These are phyloP conservation scores for Exophiala phaeomuriformis DNA, from an alignment of 2,329 filamentous ascomycete genomes.

Conservation along the genomic window DNA sequence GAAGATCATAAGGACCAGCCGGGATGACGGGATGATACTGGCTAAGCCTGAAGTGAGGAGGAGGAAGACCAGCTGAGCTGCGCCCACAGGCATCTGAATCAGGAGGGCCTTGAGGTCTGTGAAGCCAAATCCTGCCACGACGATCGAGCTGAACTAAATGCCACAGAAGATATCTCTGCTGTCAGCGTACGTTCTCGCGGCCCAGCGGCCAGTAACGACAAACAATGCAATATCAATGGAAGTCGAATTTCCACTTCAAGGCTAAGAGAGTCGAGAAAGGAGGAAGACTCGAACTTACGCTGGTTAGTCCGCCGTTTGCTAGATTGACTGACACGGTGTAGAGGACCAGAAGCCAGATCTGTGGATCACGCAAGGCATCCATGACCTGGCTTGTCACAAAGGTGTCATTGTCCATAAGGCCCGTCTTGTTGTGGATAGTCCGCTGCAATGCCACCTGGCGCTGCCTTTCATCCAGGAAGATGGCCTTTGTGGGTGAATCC, in stretches of 20 bases:
- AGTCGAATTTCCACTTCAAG: too few relatives aligned
- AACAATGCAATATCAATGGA: too few relatives aligned
- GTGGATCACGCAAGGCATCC: slow-evolving; percentile 47
- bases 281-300: slow-evolving; percentile 37
- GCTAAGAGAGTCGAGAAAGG: slow-evolving; percentile 22
- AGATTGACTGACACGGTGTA: slow-evolving; percentile 48
- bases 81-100: slow-evolving; percentile 34
- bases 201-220: too few relatives aligned
- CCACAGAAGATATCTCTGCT: too few relatives aligned
- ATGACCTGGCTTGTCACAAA: slow-evolving; percentile 42
- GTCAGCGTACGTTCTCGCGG: too few relatives aligned
- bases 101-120: slow-evolving; percentile 32
- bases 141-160: slow-evolving; percentile 31
- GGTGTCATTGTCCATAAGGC: slow-evolving; percentile 45
- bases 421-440: slow-evolving; percentile 46
- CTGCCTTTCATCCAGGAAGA: slow-evolving; percentile 37
- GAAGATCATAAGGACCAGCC: slow-evolving; percentile 33
- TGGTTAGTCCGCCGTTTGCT: slow-evolving; percentile 50
- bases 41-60: slow-evolving; percentile 29
- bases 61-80: slow-evolving; percentile 32
- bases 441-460: slow-evolving; percentile 46
- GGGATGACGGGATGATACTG: slow-evolving; percentile 26
- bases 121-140: slow-evolving; percentile 35
- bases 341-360: slow-evolving; percentile 53
- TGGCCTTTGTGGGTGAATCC: slow-evolving; percentile 40